phyloP scores from a whole-genome alignment of 2,329 filamentous ascomycete genomes.

The Zalaria obscura region DNA sequence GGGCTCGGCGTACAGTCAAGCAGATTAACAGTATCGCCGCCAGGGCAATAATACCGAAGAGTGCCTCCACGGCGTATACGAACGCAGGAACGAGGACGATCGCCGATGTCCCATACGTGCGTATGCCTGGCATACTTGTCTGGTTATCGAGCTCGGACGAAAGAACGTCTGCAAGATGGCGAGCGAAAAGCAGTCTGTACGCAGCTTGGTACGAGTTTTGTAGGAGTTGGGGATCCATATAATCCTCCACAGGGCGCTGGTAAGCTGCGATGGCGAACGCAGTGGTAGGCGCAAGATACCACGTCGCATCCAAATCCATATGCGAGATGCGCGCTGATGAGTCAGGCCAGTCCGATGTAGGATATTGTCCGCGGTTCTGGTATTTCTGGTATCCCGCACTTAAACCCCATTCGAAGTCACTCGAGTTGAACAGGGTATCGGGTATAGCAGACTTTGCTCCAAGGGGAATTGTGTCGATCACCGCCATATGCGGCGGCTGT shows the following conservation, averaged over 20 bases:
- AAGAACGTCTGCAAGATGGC: constrained; percentile 20
- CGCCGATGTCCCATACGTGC: constrained; percentile 14
- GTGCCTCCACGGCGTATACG: constrained; percentile 20
- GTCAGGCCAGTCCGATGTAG: constrained; percentile 9
- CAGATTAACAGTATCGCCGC: background rate
- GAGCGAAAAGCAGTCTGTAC: constrained; percentile 28
- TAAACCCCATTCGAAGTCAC: constrained; percentile 23
- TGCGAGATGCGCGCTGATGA: constrained; percentile 7
- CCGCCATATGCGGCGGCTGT: constrained; percentile 8
- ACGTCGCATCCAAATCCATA: constrained; percentile 9
- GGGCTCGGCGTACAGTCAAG: too few species aligned
- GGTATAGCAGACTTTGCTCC: constrained; percentile 14
- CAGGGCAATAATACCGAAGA: constrained; percentile 12
- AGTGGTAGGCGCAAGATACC: constrained; percentile 20
- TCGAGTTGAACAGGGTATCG: constrained; percentile 21
- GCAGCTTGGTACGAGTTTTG: constrained; percentile 22
- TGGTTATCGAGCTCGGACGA: constrained; percentile 5
- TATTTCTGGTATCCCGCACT: constrained; percentile 10
- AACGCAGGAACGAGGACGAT: constrained; percentile 25
- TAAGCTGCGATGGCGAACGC: constrained; percentile 22
- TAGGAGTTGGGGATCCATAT: constrained; percentile 20
- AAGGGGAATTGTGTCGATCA: constrained; percentile 8
- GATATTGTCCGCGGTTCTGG: constrained; percentile 7
- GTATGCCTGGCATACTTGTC: constrained; percentile 7
- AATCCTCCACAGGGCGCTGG: constrained; percentile 14